Evolutionary conservation across 2,329 filamentous ascomycete species (phyloP).

Genomic region (Teratosphaeria zuluensis): DNA sequence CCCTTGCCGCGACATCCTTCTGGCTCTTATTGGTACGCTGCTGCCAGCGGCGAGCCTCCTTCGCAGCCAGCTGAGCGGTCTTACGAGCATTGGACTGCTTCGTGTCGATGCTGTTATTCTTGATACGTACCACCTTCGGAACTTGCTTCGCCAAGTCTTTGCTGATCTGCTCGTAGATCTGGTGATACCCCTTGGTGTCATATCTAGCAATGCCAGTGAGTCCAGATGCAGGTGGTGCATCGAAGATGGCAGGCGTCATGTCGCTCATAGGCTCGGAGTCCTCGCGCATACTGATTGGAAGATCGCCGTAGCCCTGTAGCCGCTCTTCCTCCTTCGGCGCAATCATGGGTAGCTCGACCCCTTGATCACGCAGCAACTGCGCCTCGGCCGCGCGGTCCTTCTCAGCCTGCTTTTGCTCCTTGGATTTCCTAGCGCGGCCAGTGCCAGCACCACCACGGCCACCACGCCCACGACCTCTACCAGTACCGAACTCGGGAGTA

Average conservation of each 20-base stretch:
- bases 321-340: conserved; percentile 50
- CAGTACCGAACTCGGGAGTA: conserved; percentile 3
- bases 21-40: conserved; percentile 95
- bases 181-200: conserved; percentile 61
- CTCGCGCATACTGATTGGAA: conserved; percentile 19
- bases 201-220: conserved; percentile 25
- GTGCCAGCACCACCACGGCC: conserved; percentile 16
- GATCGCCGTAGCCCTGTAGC: conserved; percentile 27
- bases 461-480: conserved; percentile 40
- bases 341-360: conserved; percentile 58
- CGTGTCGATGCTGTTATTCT: conserved; percentile 72
- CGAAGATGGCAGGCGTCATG: conserved; percentile 19
- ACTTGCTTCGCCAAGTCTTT: conserved; percentile 89
- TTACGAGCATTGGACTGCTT: conserved; percentile 96
- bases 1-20: conserved; percentile 92
- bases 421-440: conserved; percentile 79
- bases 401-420: conserved; percentile 58
- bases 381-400: conserved; percentile 75
- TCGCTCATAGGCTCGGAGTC: conserved; percentile 50
- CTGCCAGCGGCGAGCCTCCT: conserved; percentile 96
- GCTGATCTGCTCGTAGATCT: conserved; percentile 96
- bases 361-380: conserved; percentile 72
- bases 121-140: conserved; percentile 82
- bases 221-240: conserved; percentile 20
- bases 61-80: conserved; percentile 90